Base-by-base conservation (phyloP, 768 basidiomycete species). In the Stropharia rugosoannulata region DNA sequence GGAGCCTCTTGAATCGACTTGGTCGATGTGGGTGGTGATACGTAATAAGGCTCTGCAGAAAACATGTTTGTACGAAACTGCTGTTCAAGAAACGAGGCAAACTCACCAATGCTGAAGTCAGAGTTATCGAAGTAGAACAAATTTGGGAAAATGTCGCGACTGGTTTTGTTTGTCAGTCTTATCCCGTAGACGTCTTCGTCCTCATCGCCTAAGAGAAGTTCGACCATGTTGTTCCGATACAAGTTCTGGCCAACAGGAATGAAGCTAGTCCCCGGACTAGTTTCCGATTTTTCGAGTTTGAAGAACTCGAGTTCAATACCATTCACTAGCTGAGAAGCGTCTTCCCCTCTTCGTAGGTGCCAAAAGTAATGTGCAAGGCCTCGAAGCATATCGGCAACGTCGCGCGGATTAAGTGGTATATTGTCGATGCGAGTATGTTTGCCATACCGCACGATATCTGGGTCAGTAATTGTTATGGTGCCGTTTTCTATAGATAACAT, bases 121-220 rank as follows among this genome's bases (percentile, higher is more conserved):
- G 62, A 61, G 41, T 61, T 56, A 49, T 70, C 64, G 49, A 70
- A 70, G 47, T 67, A 69, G 46, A 69, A 69, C 11, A 68, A 37
- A 42, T 58, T 59, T 3, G 60, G 53, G 47, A 66, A 70, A 3
- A 72, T 55, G 43, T 59, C 46, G 12, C 35, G 11, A 6, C 47
- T 47, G 15, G 59, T 55, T n/a, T 62, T 56, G 55, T 72, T 72
- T 18, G 50, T 62, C 49, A 72, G 62, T 42, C 59, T 60, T 22
- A 63, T 60, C 8, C 66, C 66, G 55, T 64, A 67, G 8, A 51
- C 36, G 12, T 51, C 49, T 1, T 50, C 37, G 1, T 51, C 49
- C 1, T 50, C 37, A 1, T 57, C 61, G 8, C 61, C 42, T 32
- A 64, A 46, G 11, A 58, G 56, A 29, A 67, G 63, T 9, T 19